Conservation (phyloP, 805 yeast genomes). For the Wickerhamomyces ciferrii region DNA sequence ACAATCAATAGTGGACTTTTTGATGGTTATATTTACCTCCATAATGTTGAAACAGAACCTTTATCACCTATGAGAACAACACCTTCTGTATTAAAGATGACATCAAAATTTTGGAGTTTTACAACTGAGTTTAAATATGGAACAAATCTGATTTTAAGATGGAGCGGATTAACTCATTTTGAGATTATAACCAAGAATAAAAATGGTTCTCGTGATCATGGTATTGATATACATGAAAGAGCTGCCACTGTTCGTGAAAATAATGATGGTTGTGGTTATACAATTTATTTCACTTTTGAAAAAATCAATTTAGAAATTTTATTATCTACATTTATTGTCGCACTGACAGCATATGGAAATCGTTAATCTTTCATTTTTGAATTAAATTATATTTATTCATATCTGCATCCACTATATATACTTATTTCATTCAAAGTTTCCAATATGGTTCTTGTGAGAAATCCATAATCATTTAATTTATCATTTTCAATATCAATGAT, state of each 20-base stretch:
- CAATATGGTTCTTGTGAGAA: conserved; percentile 13
- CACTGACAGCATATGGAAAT: conserved; percentile 1
- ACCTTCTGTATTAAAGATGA: conserved; percentile 13
- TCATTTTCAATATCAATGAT: conserved; percentile 17
- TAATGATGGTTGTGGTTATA: conserved; percentile 7
- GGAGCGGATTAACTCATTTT: conserved; percentile 18
- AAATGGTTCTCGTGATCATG: conserved; percentile 1
- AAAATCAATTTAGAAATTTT: conserved; percentile 19
- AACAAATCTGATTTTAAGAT: conserved; percentile 9
- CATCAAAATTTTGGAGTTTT: not conserved
- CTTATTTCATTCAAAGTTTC: conserved; percentile 5
- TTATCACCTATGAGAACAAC: conserved; percentile 15
- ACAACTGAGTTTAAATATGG: conserved; percentile 14
- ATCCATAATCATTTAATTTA: conserved; percentile 13
- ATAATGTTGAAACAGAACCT: conserved; percentile 1
- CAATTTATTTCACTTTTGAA: conserved; percentile 14
- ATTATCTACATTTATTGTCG: conserved; percentile 16
- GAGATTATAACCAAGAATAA: conserved; percentile 12
- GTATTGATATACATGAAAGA: conserved; percentile 10
- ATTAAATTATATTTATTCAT: not conserved
- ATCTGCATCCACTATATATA: conserved; percentile 16
- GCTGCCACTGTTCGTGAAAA: conserved; percentile 12
- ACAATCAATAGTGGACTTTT: conserved; percentile 10
- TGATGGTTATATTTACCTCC: conserved; percentile 16
- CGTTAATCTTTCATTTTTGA: not conserved